These are phyloP conservation scores for Penicillium sclerotigenum DNA, from an alignment of 2,329 filamentous ascomycete species.

Conservation along the genomic window DNA sequence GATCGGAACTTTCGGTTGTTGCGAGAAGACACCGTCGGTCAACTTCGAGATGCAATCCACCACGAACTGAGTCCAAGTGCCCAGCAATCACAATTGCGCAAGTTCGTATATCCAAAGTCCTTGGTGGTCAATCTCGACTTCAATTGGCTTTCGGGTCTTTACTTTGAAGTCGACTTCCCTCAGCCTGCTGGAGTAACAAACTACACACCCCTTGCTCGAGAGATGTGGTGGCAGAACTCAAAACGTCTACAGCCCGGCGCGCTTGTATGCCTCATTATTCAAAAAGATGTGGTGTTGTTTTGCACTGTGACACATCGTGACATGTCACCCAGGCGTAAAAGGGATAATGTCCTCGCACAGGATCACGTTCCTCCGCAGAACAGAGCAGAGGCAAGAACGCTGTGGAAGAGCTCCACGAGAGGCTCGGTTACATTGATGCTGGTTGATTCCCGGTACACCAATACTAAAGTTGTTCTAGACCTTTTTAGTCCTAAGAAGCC, in stretches of 20 bases:
- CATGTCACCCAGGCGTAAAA: constrained; percentile 5
- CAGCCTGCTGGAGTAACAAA: constrained; percentile 21
- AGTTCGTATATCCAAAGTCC: constrained; percentile 10
- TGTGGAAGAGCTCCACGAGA: constrained; percentile 26
- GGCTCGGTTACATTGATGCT: constrained; percentile 31
- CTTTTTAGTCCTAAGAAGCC: constrained; percentile 4
- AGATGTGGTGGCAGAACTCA: constrained; percentile 32
- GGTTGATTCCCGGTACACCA: constrained; percentile 27
- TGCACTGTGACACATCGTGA: constrained; percentile 22
- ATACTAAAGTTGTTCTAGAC: constrained; percentile 18
- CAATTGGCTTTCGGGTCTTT: constrained; percentile 16
- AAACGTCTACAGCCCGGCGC: constrained; percentile 30
- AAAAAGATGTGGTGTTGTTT: constrained; percentile 22
- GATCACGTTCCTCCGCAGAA: not conserved
- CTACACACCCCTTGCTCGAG: constrained; percentile 8
- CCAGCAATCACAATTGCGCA: constrained; percentile 9
- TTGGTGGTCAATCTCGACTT: constrained; percentile 14
- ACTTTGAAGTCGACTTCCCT: constrained; percentile 24
- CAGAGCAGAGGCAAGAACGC: constrained; percentile 9
- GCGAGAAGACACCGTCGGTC: constrained; percentile 35
- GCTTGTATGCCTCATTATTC: constrained; percentile 29
- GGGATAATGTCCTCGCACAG: not conserved
- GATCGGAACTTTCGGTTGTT: constrained; percentile 40
- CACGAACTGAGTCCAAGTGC: constrained; percentile 2
- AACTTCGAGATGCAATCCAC: constrained; percentile 33